Evolutionary conservation across 306 rosid species (phyloP), one percentile per base, ranked within the genome.

Genomic region (Vigna radiata): DNA sequence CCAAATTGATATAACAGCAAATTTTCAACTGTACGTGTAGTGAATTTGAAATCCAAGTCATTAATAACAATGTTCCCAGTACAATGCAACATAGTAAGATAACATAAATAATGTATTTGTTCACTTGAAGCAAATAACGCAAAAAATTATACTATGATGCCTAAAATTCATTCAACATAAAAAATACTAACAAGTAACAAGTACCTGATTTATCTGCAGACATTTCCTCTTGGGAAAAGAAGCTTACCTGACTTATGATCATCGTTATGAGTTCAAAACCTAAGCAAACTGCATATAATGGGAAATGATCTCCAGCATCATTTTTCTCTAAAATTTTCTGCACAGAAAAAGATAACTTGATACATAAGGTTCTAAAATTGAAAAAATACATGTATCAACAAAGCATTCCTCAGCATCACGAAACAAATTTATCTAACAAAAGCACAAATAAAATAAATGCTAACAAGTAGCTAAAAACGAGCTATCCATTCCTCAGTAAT

Each of bases 181-280:
- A n/a, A 18, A 64, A 25, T 39, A 63, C 23, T 47, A 23, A 53
- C 5, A 25, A 68, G 29, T 60, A 18, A 18, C 16, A 52, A 23
- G 41, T 36, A 66, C 37, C 58, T 73, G 49, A 54, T 68, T 70
- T 61, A 55, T 36, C 54, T 18, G 7, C 58, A 73, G 63, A 66
- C 11, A 15, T 63, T 79, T 49, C 60, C 60, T 25, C 7, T 19
- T 9, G 16, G 29, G 52, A 58, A 46, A 19, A 47, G 25, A n/a
- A 77, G 59, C 43, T 81, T 84, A 92, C 98, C 93, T 85, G 61
- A 87, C 91, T 95, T 79, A 95, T 11, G 10, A 92, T 79, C 96
- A 89, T 92, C 50, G 93, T n/a, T 67, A 90, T n/a, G 69, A 95
- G 83, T 82, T 95, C 96, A 55, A 95, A 92, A 75, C 97, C 98